Base-by-base conservation (phyloP, 371 early-diverging fungal species). In the Mucor piriformis region DNA sequence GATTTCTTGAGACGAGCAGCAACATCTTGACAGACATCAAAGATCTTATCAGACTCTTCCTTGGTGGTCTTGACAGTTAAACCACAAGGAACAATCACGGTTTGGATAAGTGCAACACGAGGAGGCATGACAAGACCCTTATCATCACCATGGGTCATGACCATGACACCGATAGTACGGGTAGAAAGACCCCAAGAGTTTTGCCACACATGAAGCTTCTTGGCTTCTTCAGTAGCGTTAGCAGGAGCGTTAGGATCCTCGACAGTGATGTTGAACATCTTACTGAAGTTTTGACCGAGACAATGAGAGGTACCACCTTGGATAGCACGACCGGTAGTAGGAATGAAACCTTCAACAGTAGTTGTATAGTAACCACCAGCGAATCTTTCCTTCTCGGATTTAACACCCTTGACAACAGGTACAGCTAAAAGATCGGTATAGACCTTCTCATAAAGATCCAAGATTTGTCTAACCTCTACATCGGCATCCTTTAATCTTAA, bases 141-240 rank as follows among this genome's bases (percentile, higher is more conserved):
- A 79, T 99, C 91, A 73, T 99, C 99, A 71, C 97, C 93, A 77
- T 99, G 99, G n/a, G 95, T 86, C 99, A 99, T 99, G 49, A 97
- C 95, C 91, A 98, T 93, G 54, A 98, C 97, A 77, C 99, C 99
- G 71, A 99, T 95, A n/a, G 95, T 93, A 70, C 99, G 92, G 29
- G 99, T 99, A 53, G 99, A 93, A 47, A 99, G 65, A 66, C 99
- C 99, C 99, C 99, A 99, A 29, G 98, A 99, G 85, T 99, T 99
- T 81, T 99, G 99, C 94, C 96, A 99, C 34, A 98, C 99, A 64
- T 90, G 84, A 29, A 81, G 59, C 63, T 78, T 78, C 66, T 78
- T 76, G 66, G 73, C 72, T 57, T 76, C 77, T 48, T 80, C 81
- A 29, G 65, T 54, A 21, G 68, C 64, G 37, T 64, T 67, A 25